phyloP scores from a whole-genome alignment of 2,329 filamentous ascomycete genomes.

The Furcasterigmium sp. region DNA sequence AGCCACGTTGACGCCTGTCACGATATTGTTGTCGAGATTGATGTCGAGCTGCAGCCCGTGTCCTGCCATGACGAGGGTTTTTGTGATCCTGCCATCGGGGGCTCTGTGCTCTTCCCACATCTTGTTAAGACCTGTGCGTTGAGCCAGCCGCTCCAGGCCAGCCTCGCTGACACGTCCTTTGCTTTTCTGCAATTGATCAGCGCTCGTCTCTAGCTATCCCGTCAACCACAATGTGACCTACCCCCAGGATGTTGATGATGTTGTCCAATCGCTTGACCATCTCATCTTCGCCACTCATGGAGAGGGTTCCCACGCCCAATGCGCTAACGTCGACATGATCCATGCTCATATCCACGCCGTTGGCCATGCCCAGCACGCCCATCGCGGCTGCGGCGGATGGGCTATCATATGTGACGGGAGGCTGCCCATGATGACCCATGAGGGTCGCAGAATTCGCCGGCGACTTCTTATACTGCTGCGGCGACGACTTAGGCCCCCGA shows the following conservation, averaged over 20 bases:
- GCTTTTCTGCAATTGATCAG: slow-evolving; percentile 9
- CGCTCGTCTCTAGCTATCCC: slow-evolving; percentile 16
- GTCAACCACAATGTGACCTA: slow-evolving; percentile 20
- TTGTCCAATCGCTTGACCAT: slow-evolving; percentile 47
- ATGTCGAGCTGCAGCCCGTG: slow-evolving; percentile 58
- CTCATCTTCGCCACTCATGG: slow-evolving; percentile 44
- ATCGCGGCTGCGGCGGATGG: slow-evolving; percentile 59
- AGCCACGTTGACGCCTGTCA: slow-evolving; percentile 56
- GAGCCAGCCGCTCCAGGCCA: slow-evolving; percentile 66
- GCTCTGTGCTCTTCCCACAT: slow-evolving; percentile 51
- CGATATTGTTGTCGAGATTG: slow-evolving; percentile 54
- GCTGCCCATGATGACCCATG: slow-evolving; percentile 38
- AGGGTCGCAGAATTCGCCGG: slow-evolving; percentile 48
- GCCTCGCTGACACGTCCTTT: slow-evolving; percentile 68
- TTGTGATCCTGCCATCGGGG: slow-evolving; percentile 41
- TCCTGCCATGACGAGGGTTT: slow-evolving; percentile 57
- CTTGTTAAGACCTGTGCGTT: slow-evolving; percentile 60
- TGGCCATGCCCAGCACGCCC: slow-evolving; percentile 46
- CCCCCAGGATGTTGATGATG: slow-evolving; percentile 45
- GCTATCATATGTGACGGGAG: slow-evolving; percentile 56
- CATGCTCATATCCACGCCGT: slow-evolving; percentile 45
- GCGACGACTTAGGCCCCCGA: slow-evolving; percentile 51
- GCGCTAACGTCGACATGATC: slow-evolving; percentile 45
- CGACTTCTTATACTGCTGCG: slow-evolving; percentile 60
- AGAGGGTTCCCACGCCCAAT: slow-evolving; percentile 26